Evolutionary conservation across 345 rosid species (phyloP).

Genomic region (Microcos paniculata): DNA sequence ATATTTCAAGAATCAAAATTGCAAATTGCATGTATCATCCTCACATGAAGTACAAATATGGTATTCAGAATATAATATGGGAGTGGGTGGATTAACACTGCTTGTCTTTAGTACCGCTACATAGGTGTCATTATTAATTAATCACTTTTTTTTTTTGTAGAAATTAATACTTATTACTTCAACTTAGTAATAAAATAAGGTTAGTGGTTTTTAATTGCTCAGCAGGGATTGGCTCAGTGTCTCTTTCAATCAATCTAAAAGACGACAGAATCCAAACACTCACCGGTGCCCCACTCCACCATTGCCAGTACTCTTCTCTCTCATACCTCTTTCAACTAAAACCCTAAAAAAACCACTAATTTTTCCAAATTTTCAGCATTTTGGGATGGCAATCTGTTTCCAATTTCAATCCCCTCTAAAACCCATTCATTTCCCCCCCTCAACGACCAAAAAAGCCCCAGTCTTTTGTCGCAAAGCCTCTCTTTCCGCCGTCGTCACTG

Average conservation of each 20-base stretch:
- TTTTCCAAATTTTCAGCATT: background rate
- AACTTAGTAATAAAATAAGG: too few relatives aligned
- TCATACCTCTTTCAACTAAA: background rate
- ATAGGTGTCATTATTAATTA: too few relatives aligned
- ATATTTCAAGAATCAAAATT: background rate
- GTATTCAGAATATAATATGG: too few relatives aligned
- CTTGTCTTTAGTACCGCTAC: too few relatives aligned
- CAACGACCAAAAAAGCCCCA: slow-evolving; percentile 18
- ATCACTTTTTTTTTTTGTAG: too few relatives aligned
- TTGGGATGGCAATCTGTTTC: slow-evolving; percentile 10
- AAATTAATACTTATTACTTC: too few relatives aligned
- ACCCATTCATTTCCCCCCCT: slow-evolving; percentile 23
- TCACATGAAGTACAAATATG: too few relatives aligned
- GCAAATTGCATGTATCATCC: too few relatives aligned
- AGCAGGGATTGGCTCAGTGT: background rate
- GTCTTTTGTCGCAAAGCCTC: slow-evolving; percentile 52
- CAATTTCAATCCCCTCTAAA: slow-evolving; percentile 40
- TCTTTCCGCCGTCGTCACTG: slow-evolving; percentile 37
- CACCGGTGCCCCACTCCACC: background rate
- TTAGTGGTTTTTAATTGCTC: too few relatives aligned
- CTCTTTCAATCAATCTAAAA: background rate
- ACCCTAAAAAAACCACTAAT: background rate
- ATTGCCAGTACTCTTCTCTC: background rate
- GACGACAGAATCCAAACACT: background rate
- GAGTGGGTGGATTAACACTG: too few relatives aligned